Evolutionary conservation across 768 basidiomycete species (phyloP).

Genomic region (Kwoniella europaea): DNA sequence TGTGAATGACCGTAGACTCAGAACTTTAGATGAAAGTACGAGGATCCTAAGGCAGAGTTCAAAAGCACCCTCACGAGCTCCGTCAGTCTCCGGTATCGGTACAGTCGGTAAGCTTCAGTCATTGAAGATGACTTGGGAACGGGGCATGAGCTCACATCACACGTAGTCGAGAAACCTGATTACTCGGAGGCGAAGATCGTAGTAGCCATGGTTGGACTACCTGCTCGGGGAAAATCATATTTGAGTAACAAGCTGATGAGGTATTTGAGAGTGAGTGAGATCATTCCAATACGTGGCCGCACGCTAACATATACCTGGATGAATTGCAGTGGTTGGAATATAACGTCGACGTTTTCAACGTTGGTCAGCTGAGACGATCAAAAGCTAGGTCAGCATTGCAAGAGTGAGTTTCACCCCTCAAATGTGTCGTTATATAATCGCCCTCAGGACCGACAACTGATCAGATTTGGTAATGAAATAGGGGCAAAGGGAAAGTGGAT

Average conservation of each 20-base stretch:
- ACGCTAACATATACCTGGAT: background rate
- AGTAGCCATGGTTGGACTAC: constrained; percentile 95
- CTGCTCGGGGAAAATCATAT: constrained; percentile 98
- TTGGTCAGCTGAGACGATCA: constrained; percentile 87
- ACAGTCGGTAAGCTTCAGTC: constrained; percentile 41
- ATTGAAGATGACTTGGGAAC: too few species aligned
- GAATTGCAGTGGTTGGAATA: constrained; percentile 90
- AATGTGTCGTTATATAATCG: background rate
- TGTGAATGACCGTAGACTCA: constrained; percentile 29
- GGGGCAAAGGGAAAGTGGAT: constrained; percentile 84
- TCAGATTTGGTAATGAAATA: constrained; percentile 43
- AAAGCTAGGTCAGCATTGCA: constrained; percentile 64
- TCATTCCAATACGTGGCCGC: background rate
- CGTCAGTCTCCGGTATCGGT: constrained; percentile 57
- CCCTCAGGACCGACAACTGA: background rate
- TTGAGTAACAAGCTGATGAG: constrained; percentile 96
- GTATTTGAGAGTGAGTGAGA: constrained; percentile 76
- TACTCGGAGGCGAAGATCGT: constrained; percentile 99
- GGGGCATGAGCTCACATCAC: background rate
- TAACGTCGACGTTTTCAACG: constrained; percentile 97
- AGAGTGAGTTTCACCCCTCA: constrained; percentile 21
- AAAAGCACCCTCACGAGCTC: constrained; percentile 44
- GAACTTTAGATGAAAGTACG: constrained; percentile 53
- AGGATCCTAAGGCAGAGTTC: constrained; percentile 50
- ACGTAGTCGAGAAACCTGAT: constrained; percentile 87